Base-by-base conservation (phyloP, 164 flowering plant genomes). In the Nelumbo lutea region DNA sequence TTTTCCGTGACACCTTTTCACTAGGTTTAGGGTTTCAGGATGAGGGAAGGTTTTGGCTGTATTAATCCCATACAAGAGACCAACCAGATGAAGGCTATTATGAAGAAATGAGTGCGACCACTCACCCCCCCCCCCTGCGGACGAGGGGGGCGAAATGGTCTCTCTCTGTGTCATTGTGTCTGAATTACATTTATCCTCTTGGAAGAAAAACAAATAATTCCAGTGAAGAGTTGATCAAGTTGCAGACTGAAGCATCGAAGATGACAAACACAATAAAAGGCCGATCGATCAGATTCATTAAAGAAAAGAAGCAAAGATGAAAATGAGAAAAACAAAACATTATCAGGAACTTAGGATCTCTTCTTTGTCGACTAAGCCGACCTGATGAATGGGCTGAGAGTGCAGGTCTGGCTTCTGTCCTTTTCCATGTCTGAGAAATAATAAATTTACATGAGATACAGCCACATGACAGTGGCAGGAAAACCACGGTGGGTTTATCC, bases 101-200 rank as follows among this genome's bases (percentile, higher is more conserved):
- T 68, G 62, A 61, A 66, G 53, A 73, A 73, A 66, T 71, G 79
- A 71, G 66, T 63, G 76, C 57, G 81, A 44, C 67, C 55, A 56
- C 11, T 46, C 42, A 52, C 73, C 66, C 69, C 76, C 67, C 40
- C 5, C 72, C 70, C 59, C 76, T 68, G 73, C 84, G 79, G 79
- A 80, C 74, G 65, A 73, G 69, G 79, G 74, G 27, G 27, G 11
- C 52, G 66, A 15, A 3, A 27, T 3, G n/a, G 1, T 5, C 5
- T 46, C 5, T 1, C 15, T 7, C 27, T 27, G 27, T 27, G 27
- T 27, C 27, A 27, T 27, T 27, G 27, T 27, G 27, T 27, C 27
- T 27, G 27, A 27, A 27, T 27, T 27, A 27, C 27, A 27, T 27
- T 27, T 27, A 27, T 27, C 27, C 27, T 27, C 27, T 27, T 27